A percentile compares a stretch with the other conserved stretches of the same genome.
These are phyloP conservation scores for Crithidia fasciculata DNA, from an alignment of 208 protist genomes.

Conservation along the genomic window DNA sequence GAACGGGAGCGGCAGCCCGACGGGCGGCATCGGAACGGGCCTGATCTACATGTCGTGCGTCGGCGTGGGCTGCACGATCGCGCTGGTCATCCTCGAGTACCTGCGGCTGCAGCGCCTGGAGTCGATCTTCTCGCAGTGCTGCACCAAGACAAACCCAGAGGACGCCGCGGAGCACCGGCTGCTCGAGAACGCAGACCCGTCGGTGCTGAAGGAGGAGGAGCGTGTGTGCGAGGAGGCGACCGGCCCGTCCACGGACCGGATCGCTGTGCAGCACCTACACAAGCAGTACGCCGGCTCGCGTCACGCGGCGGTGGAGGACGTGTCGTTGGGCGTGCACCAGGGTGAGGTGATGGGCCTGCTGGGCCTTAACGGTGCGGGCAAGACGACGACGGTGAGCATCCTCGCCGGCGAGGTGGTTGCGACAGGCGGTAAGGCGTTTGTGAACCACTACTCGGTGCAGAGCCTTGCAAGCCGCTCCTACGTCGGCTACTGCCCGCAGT, in stretches of 20 bases:
- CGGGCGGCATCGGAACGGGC: slow-evolving; percentile 68
- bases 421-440: slow-evolving; percentile 69
- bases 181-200: slow-evolving; percentile 29
- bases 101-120: slow-evolving; percentile 42
- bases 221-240: slow-evolving; percentile 44
- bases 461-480: slow-evolving; percentile 40
- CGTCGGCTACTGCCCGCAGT: slow-evolving; percentile 96
- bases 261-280: slow-evolving; percentile 71
- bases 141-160: slow-evolving; percentile 27
- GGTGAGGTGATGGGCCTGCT: slow-evolving; percentile 88
- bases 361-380: slow-evolving; percentile 93
- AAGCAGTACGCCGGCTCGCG: slow-evolving; percentile 53
- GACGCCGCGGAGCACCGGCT: slow-evolving; percentile 24
- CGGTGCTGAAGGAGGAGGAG: slow-evolving; percentile 51
- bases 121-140: slow-evolving; percentile 17
- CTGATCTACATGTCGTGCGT: slow-evolving; percentile 82
- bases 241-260: slow-evolving; percentile 50
- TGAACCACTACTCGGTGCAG: slow-evolving; percentile 61
- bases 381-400: slow-evolving; percentile 89
- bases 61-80: slow-evolving; percentile 50
- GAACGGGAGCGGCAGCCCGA: slow-evolving; percentile 16
- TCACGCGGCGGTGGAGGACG: slow-evolving; percentile 58
- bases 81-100: slow-evolving; percentile 68
- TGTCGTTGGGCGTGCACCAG: slow-evolving; percentile 73
- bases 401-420: slow-evolving; percentile 77